Conservation (phyloP, 164 flowering plant genomes). For the Chimonanthus praecox region DNA sequence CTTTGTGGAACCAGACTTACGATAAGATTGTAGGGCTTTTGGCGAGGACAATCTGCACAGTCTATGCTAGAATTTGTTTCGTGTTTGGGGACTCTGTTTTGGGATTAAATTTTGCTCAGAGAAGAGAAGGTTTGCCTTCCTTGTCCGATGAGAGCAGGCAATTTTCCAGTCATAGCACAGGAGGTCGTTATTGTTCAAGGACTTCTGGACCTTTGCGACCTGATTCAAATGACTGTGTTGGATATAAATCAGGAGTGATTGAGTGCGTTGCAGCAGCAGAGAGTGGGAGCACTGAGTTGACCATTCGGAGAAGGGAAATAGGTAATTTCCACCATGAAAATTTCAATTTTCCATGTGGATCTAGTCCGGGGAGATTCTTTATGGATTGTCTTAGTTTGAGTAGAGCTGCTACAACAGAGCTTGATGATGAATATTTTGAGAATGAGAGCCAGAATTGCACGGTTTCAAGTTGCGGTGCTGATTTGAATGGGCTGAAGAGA, state of each 20-base stretch:
- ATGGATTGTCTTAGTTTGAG: slow-evolving; percentile 84
- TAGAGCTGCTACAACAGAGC: slow-evolving; percentile 50
- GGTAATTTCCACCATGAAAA: slow-evolving; percentile 41
- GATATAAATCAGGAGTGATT: slow-evolving; percentile 29
- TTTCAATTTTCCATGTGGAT: slow-evolving; percentile 62
- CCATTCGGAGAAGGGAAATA: slow-evolving; percentile 25
- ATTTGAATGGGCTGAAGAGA: slow-evolving; percentile 30
- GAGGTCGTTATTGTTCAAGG: slow-evolving; percentile 9
- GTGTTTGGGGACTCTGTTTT: slow-evolving; percentile 56
- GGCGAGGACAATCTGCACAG: slow-evolving; percentile 83
- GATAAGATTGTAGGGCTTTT: slow-evolving; percentile 81
- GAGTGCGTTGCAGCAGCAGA: slow-evolving; percentile 10
- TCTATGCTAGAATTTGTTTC: slow-evolving; percentile 53
- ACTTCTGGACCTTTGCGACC: slow-evolving; percentile 29
- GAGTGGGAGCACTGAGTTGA: too few relatives aligned
- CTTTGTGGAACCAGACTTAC: slow-evolving; percentile 84
- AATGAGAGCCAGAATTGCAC: slow-evolving; percentile 41
- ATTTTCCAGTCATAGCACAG: slow-evolving; percentile 25
- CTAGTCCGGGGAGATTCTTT: slow-evolving; percentile 70
- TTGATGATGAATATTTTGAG: slow-evolving; percentile 41
- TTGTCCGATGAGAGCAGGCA: slow-evolving; percentile 22
- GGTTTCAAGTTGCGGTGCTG: slow-evolving; percentile 27
- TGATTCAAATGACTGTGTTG: slow-evolving; percentile 21
- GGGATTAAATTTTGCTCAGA: slow-evolving; percentile 9
- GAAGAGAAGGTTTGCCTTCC: slow-evolving; percentile 21